A percentile compares a stretch with the other conserved stretches of the same genome.
phyloP scores from a whole-genome alignment of 2,329 filamentous ascomycete species.

The Amesomyces nigricolor region DNA sequence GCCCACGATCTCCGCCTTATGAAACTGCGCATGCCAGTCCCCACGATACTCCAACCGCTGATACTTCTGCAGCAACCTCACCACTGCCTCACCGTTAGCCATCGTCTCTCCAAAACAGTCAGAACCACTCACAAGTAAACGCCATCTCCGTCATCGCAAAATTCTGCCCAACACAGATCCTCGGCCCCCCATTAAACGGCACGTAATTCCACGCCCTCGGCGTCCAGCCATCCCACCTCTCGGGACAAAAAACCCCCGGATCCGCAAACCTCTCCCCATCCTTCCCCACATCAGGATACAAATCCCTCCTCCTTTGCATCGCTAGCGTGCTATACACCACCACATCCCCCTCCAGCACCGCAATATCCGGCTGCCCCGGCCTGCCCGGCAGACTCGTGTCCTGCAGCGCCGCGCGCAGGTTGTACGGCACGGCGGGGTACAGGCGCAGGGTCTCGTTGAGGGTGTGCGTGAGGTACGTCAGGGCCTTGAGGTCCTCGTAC shows the following conservation, averaged over 20 bases:
- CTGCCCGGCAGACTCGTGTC: slow-evolving; percentile 25
- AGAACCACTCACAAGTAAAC: slow-evolving; percentile 36
- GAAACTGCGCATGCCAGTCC: slow-evolving; percentile 40
- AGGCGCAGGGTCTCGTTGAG: slow-evolving; percentile 34
- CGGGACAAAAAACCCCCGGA: slow-evolving; percentile 28
- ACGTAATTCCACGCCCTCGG: slow-evolving; percentile 33
- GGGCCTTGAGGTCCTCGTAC: slow-evolving; percentile 43
- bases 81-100: slow-evolving; percentile 30
- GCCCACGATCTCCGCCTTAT: slow-evolving; percentile 42
- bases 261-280: slow-evolving; percentile 24
- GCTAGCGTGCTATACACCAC: slow-evolving; percentile 26
- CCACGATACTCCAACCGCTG: slow-evolving; percentile 46
- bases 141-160: slow-evolving; percentile 56
- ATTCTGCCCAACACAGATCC: slow-evolving; percentile 52
- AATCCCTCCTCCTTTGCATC: slow-evolving; percentile 29
- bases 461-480: slow-evolving; percentile 47
- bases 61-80: slow-evolving; percentile 55
- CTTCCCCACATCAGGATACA: slow-evolving; percentile 25
- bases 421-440: slow-evolving; percentile 29
- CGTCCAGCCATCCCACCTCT: slow-evolving; percentile 30
- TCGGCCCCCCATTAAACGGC: slow-evolving; percentile 36
- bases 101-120: neutral
- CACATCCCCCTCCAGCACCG: slow-evolving; percentile 24
- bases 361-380: slow-evolving; percentile 25
- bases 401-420: slow-evolving; percentile 26